A percentile compares a stretch with the other conserved stretches of the same genome.
These are phyloP conservation scores for Polyporus tsugae DNA, from an alignment of 1,284 basidiomycete species.

Conservation along the genomic window DNA sequence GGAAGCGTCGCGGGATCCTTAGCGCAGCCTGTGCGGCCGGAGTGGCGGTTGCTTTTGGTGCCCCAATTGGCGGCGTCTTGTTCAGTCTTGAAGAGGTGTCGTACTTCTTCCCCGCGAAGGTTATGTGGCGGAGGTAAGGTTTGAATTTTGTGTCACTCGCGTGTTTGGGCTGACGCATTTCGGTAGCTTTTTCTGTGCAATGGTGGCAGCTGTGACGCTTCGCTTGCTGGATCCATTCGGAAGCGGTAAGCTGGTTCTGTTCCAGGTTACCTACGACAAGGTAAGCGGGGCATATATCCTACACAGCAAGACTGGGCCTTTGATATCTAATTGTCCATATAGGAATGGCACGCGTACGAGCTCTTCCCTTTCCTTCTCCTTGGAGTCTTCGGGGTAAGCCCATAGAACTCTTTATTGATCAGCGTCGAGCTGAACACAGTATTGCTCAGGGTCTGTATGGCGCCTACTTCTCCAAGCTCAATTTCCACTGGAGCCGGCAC, in stretches of 20 bases:
- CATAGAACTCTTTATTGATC: too few relatives aligned
- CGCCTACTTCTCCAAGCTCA: conserved; percentile 92
- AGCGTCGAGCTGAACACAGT: neutral
- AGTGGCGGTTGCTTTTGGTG: conserved; percentile 92
- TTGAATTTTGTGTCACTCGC: neutral
- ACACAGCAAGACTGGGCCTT: neutral
- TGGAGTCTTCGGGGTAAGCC: conserved; percentile 83
- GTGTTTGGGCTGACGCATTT: neutral
- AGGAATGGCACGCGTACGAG: conserved; percentile 93
- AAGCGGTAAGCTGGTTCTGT: conserved; percentile 84
- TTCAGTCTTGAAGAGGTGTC: conserved; percentile 96
- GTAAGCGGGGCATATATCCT: conserved; percentile 44
- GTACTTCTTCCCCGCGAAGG: conserved; percentile 95
- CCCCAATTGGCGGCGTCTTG: conserved; percentile 92
- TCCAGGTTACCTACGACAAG: conserved; percentile 91
- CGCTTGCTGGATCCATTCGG: conserved; percentile 94
- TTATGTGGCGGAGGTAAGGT: conserved; percentile 89
- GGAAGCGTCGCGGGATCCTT: conserved; percentile 90
- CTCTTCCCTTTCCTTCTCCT: conserved; percentile 85
- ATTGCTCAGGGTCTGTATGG: conserved; percentile 85
- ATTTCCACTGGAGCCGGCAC: conserved; percentile 87
- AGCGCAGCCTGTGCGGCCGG: conserved; percentile 93
- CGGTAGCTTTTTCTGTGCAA: conserved; percentile 90
- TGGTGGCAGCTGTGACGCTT: conserved; percentile 90
- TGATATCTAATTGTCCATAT: neutral